These are phyloP conservation scores for Trichoderma sp. DNA, from an alignment of 2,329 filamentous ascomycete species.

Conservation along the genomic window DNA sequence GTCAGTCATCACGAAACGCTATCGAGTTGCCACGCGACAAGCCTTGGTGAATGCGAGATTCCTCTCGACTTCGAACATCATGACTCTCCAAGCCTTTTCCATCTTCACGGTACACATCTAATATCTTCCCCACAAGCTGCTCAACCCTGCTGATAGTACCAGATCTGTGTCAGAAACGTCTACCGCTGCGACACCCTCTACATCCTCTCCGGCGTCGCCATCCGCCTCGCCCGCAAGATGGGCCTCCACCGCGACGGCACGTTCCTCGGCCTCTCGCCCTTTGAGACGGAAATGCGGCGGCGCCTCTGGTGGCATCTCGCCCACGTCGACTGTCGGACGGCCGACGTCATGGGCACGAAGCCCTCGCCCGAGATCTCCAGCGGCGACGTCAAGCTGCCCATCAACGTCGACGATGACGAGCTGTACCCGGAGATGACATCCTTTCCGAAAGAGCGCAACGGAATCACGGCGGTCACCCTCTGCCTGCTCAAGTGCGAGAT, in stretches of 20 bases:
- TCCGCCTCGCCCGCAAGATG: slow-evolving; percentile 16
- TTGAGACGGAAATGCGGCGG: slow-evolving; percentile 68
- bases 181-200: slow-evolving; percentile 19
- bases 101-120: slow-evolving; percentile 1
- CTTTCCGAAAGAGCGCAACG: slow-evolving; percentile 33
- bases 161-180: slow-evolving; percentile 1
- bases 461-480: background rate
- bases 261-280: slow-evolving; percentile 43
- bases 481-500: slow-evolving; percentile 12
- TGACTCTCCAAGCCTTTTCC: slow-evolving; percentile 2
- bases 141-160: background rate
- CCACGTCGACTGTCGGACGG: slow-evolving; percentile 59
- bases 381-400: slow-evolving; percentile 59
- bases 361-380: slow-evolving; percentile 54
- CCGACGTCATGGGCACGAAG: slow-evolving; percentile 59
- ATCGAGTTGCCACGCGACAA: slow-evolving; percentile 8
- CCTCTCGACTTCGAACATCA: slow-evolving; percentile 6
- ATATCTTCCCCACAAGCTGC: no score
- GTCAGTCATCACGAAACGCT: background rate
- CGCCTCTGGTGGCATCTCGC: slow-evolving; percentile 68
- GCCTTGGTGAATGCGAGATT: slow-evolving; percentile 19
- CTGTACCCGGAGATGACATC: slow-evolving; percentile 56
- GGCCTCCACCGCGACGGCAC: slow-evolving; percentile 19
- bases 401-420: slow-evolving; percentile 62
- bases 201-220: slow-evolving; percentile 14